Evolutionary conservation across 1,284 basidiomycete species (phyloP), one percentile per base, ranked within the genome.

Genomic region (Rhodotorula sp.): DNA sequence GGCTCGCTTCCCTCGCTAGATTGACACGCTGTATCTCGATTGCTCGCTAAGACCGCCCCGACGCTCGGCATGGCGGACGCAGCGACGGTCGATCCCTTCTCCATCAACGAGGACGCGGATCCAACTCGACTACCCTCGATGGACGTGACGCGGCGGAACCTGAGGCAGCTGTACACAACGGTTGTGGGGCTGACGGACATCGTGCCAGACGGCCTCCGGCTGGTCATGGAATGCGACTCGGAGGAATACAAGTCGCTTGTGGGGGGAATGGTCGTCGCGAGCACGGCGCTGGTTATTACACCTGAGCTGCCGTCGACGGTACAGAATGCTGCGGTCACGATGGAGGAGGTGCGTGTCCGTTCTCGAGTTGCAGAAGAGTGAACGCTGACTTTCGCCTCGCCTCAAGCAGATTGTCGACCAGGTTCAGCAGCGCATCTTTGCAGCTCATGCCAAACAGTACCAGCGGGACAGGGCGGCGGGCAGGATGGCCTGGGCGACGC

Each of bases 351-450:
- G 24, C 13, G 60, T 3, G 18, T 13, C n/a, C 56, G 16, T 13
- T 4, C 16, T 16, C 9, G 15, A n/a, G 34, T 20, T 53, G 52
- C 2, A 26, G 34, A 30, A 22, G 13, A 28, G 15, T 7, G 30
- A 2, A 8, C 40, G 13, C 24, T 37, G n/a, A 40, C 28, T 18
- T 26, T 9, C 28, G 22, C 40, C 20, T 9, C 16, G 9, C 9
- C 31, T 20, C 22, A 3, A 20, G 9, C 59, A 73, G 72, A 54
- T 73, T 26, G 31, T 71, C 46, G 61, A 68, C 16, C 72, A 68
- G 54, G 69, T 68, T 1, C 62, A 68, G 34, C 59, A 65, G 7
- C 63, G 60, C 10, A 47, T 73, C 62, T 73, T 73, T 40, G 54
- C 50, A 8, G 58, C 26, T 1, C 69, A 73, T 26, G 54, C 68